Base-by-base conservation (phyloP, 176 grass and related monocot genomes). In the Phoenix roebelenii region DNA sequence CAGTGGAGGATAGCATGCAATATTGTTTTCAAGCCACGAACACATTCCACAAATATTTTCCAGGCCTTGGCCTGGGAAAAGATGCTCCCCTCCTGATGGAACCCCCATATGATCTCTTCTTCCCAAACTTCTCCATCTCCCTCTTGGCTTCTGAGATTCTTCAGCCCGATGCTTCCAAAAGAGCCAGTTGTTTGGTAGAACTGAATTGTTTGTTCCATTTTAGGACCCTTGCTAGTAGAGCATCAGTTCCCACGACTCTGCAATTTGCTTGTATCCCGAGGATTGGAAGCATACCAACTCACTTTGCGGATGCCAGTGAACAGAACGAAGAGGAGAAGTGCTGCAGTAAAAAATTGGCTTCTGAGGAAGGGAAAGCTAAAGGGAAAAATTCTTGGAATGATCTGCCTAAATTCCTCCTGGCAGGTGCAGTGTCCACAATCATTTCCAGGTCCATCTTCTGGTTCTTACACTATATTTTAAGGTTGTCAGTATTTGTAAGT, bases 361-460 rank as follows among this genome's bases (percentile, higher is more conserved):
- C 65, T 0, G 26, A 16, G 6, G 51, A 30, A 44, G 58, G 67
- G 23, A 58, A 50, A 60, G 58, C 15, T 30, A 32, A 60, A n/a
- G 6, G 70, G 59, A 73, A 60, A 50, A 22, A 51, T 25, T n/a
- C 26, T 25, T 63, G 59, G 70, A 25, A 54, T 23, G 70, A 73
- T 20, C 49, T 73, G 70, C 70, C 59, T 3, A 73, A 73, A 28
- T 73, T 73, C 28, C 20, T 73, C 1, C 24, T 73, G 6, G 70
- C 70, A 44, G 70, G 70, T n/a, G 20, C 70, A 49, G 70, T 73
- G 25, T 73, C 70, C 59, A 63, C 59, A 5, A 24, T 55, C 15
- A 55, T 73, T 24, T 73, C 59, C 70, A 73, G 70, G 70, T 63
- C 12, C 39, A 39, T 35, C 44, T 63, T 7, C 12, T 23, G 3